Evolutionary conservation across 768 basidiomycete species (phyloP).

Genomic region (Boletellus emodensis): DNA sequence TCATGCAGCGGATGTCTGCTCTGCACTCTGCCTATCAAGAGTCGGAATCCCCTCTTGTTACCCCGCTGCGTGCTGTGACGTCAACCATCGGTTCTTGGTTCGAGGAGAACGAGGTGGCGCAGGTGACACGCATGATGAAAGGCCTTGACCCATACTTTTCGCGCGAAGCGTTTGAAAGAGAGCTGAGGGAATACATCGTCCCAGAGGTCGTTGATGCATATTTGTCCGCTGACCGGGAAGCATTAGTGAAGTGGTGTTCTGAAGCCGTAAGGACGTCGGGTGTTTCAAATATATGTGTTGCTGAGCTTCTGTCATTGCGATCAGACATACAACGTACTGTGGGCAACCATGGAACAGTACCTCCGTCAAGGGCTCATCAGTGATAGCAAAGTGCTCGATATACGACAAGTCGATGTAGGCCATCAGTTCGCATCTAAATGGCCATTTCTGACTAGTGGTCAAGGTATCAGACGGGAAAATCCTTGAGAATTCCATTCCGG

Average conservation of each 20-base stretch:
- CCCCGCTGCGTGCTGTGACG: constrained; percentile 77
- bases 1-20: constrained; percentile 55
- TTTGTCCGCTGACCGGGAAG: constrained; percentile 82
- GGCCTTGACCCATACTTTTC: constrained; percentile 84
- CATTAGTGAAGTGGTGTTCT: constrained; percentile 86
- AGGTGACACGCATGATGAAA: constrained; percentile 84
- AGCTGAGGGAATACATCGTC: constrained; percentile 93
- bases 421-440: neutral
- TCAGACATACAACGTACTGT: constrained; percentile 95
- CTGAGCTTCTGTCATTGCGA: neutral
- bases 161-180: constrained; percentile 82
- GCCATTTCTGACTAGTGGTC: constrained; percentile 2
- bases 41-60: constrained; percentile 87
- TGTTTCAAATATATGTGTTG: neutral
- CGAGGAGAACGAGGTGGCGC: constrained; percentile 98
- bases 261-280: constrained; percentile 70
- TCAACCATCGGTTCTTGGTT: constrained; percentile 85
- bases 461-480: constrained; percentile 85
- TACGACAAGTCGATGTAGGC: constrained; percentile 93
- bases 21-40: constrained; percentile 79
- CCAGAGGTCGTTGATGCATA: constrained; percentile 98
- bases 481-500: constrained; percentile 84
- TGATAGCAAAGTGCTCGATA: constrained; percentile 93
- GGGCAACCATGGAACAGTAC: constrained; percentile 97
- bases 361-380: constrained; percentile 85